Evolutionary conservation across 2,329 filamentous ascomycete species (phyloP), one percentile per base, ranked within the genome.

Genomic region (Aspergillus udagawae): DNA sequence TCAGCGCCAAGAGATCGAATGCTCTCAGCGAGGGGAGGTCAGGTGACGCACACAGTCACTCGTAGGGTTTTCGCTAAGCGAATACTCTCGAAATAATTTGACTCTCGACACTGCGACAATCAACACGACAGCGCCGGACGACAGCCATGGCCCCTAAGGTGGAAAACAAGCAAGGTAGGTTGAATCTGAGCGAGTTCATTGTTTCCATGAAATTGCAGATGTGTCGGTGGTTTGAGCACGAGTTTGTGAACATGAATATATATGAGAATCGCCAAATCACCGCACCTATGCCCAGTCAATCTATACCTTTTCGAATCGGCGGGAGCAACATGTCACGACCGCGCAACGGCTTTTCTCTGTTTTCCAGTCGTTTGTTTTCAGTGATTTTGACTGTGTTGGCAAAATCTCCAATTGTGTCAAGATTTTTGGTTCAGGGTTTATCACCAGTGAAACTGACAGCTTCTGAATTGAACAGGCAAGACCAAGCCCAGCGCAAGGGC

Each of bases 401-500:
- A 9, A 20, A 12, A 10, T 23, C 14, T 21, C 4, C 21, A 23
- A 44, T 47, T 17, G 21, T 23, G 10, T 25, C 44, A 7, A 47
- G 21, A 35, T 23, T 27, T 42, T 48, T 38, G n/a, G 49, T 17
- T 21, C 25, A 9, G 35, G 50, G 41, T 52, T 45, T 29, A 14
- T 32, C 52, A 55, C 17, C 53, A 56, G 32, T 58, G 52, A 53
- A 23, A 55, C 57, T 61, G 54, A 63, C 62, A 35, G 32, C 14
- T 47, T 56, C 53, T 54, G 52, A 60, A 58, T 60, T 63, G 23
- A 60, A 67, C 60, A 75, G 73, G 70, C 71, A 68, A 75, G 72
- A 65, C 70, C 79, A 94, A 94, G 86, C 75, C 82, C 71, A 80
- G 78, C 72, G 79, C 79, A 71, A 88, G 96, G 86, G 94, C 94